A percentile compares a stretch with the other conserved stretches of the same genome.
Conservation (phyloP, 495 filamentous ascomycete species). For the Lasiosphaeria ovina region DNA sequence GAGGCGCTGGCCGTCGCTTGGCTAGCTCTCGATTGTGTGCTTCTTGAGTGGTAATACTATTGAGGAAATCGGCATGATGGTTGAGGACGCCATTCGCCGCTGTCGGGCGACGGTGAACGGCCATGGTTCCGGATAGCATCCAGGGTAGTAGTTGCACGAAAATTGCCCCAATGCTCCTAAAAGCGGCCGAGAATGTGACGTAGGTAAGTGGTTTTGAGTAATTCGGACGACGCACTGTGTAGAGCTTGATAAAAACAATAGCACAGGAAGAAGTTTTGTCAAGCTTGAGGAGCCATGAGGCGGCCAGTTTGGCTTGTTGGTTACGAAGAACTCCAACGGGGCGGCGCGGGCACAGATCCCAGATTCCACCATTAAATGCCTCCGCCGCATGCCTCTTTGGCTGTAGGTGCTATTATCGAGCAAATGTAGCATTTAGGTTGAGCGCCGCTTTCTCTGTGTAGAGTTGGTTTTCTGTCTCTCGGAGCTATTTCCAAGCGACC, state of each 20-base stretch:
- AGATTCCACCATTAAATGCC: too few species aligned
- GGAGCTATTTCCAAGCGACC: too few species aligned
- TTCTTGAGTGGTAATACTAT: conserved; percentile 7
- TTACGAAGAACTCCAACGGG: too few species aligned
- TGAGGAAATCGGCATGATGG: conserved; percentile 3
- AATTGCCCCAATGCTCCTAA: background rate
- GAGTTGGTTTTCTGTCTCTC: too few species aligned
- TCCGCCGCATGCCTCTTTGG: too few species aligned
- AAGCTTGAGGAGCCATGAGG: background rate
- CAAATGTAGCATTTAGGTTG: too few species aligned
- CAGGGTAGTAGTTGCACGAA: background rate
- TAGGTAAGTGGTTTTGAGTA: background rate
- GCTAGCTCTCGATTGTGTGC: conserved; percentile 2
- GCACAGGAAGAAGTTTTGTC: too few species aligned
- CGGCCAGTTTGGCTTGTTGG: too few species aligned
- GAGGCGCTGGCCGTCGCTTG: background rate
- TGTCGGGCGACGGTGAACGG: background rate
- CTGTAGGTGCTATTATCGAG: too few species aligned
- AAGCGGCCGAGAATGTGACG: background rate
- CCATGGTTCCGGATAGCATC: background rate
- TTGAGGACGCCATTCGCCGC: background rate
- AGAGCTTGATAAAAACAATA: background rate
- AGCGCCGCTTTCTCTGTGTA: too few species aligned
- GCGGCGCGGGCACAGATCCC: too few species aligned
- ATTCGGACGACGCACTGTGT: background rate